Evolutionary conservation across 192 early-diverging fungal genomes (phyloP).

Genomic region (Rhizophagus sp.): DNA sequence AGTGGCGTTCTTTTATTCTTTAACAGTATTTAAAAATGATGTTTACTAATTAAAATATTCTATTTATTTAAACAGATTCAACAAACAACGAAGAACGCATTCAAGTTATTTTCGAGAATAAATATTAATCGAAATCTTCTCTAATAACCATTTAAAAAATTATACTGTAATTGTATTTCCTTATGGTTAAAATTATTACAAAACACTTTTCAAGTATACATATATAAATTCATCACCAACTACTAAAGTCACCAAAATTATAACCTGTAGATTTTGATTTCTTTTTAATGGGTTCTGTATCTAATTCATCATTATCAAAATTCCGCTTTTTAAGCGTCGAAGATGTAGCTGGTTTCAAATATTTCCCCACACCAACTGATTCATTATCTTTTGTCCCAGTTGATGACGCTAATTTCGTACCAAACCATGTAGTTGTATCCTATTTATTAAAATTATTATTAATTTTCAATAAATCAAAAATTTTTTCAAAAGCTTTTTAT

Average conservation of each 20-base stretch:
- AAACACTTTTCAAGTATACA: not conserved
- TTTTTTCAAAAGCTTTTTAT: not conserved
- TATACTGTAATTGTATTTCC: too few relatives aligned
- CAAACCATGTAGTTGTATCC: conserved; percentile 75
- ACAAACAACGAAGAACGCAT: conserved; percentile 41
- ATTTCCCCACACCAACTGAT: conserved; percentile 63
- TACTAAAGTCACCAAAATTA: conserved; percentile 50
- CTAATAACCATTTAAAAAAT: too few relatives aligned
- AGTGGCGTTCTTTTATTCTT: conserved; percentile 13
- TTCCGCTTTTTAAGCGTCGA: conserved; percentile 18
- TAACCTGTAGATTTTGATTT: conserved; percentile 23
- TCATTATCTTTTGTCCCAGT: conserved; percentile 31
- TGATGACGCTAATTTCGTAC: conserved; percentile 50
- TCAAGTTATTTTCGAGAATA: conserved; percentile 41
- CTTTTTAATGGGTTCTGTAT: conserved; percentile 5
- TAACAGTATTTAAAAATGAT: not conserved
- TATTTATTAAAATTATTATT: not conserved
- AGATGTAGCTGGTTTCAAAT: conserved; percentile 43
- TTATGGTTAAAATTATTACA: not conserved
- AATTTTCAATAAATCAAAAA: not conserved
- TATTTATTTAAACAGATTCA: conserved; percentile 30
- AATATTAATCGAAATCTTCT: not conserved
- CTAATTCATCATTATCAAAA: conserved; percentile 4
- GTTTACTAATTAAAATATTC: not conserved
- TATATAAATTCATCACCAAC: conserved; percentile 33